Base-by-base conservation (phyloP, 495 filamentous ascomycete species). In the Penicillium odoratum region DNA sequence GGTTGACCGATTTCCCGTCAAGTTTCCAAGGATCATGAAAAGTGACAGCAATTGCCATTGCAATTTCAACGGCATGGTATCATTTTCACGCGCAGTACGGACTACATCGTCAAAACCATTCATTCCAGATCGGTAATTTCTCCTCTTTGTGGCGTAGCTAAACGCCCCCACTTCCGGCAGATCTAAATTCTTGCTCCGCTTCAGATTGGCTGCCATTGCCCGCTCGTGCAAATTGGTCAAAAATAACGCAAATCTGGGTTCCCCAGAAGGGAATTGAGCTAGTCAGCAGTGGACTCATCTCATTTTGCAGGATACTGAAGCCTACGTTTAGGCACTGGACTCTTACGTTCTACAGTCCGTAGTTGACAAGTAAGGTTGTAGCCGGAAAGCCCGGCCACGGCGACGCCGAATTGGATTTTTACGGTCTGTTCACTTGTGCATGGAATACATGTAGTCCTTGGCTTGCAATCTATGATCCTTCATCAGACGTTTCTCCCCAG, bases 131-230 rank as follows among this genome's bases (percentile, higher is more conserved):
- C 9, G 5, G 31, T 33, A 7, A 7, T 33, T 36, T 18, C 48
- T 40, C 34, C 48, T 51, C 30, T 36, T 40, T 3, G 48, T 51
- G 48, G 48, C 48, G 30, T 51, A 51, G 31, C 31, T 51, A 13
- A 38, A 25, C 26, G 48, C 30, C 30, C 28, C 46, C 46, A 48
- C 46, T 48, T 30, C 15, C 28, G 10, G 46, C 28, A 48, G 26
- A 48, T 48, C 28, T 29, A 16, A 18, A 16, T 31, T 31, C 28
- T 16, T 16, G 13, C 33, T 11, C 8, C 6, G 15, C 46, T 30
- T 48, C 28, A 10, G 21, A 26, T 26, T 47, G 21, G 45, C 18
- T 29, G 5, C 42, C 13, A 18, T 5, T 29, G 45, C 15, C 28
- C 28, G 15, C 28, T 9, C 26, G 26, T 48, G 28, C 25, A 30